Evolutionary conservation across 345 rosid species (phyloP).

Genomic region (Salix arbutifolia): DNA sequence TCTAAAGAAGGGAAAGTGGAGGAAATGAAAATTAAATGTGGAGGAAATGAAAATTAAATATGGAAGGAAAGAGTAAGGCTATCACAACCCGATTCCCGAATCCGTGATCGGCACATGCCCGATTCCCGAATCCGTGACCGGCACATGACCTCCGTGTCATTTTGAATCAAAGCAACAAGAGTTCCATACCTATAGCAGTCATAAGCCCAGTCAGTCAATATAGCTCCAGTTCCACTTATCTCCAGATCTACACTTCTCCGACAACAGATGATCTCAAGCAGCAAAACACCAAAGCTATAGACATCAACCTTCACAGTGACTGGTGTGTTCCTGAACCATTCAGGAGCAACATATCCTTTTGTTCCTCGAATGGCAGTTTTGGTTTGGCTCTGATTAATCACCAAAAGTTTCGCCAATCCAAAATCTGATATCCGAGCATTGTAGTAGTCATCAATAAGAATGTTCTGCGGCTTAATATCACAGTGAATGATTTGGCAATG

Average conservation of each 20-base stretch:
- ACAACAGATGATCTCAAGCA: slow-evolving; percentile 11
- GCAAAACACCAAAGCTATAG: slow-evolving; percentile 13
- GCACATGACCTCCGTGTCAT: background rate
- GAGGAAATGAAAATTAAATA: slow-evolving; percentile 57
- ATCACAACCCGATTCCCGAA: background rate
- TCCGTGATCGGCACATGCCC: too few relatives aligned
- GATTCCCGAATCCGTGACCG: slow-evolving; percentile 2
- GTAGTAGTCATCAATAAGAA: slow-evolving; percentile 9
- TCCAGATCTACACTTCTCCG: background rate
- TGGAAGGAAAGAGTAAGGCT: slow-evolving; percentile 68
- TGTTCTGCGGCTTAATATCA: slow-evolving; percentile 18
- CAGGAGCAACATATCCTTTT: slow-evolving; percentile 17
- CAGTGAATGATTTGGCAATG: too few relatives aligned
- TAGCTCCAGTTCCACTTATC: background rate
- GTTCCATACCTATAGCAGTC: background rate
- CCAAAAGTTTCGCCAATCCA: slow-evolving; percentile 16
- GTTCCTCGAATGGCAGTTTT: slow-evolving; percentile 11
- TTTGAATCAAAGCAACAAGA: background rate
- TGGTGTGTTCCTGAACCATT: slow-evolving; percentile 10
- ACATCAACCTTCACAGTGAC: slow-evolving; percentile 4
- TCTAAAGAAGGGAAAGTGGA: slow-evolving; percentile 60
- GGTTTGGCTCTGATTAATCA: slow-evolving; percentile 2
- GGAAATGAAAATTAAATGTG: slow-evolving; percentile 46
- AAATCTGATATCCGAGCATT: slow-evolving; percentile 14
- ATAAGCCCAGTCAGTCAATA: slow-evolving; percentile 14